Base-by-base conservation (phyloP, 441 rosid species). In the Populus hybrid region DNA sequence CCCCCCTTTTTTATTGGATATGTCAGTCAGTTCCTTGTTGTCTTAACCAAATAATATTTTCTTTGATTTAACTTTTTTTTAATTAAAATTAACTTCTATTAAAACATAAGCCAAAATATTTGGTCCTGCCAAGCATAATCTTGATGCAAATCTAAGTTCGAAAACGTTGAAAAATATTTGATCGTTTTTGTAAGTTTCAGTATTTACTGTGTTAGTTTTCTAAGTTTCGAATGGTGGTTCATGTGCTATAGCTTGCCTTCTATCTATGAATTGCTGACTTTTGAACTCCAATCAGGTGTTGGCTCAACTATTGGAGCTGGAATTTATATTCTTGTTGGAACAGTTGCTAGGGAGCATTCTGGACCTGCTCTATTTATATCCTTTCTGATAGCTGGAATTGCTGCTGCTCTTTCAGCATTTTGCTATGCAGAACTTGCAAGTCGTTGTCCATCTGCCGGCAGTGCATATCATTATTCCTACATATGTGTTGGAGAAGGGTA, bases 231-330 rank as follows among this genome's bases (percentile, higher is more conserved):
- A n/a, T 12, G 20, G 24, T 71, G 30, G 35, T 32, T 72, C 72
- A 8, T 69, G 28, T 34, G 40, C 30, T 82, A 21, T 10, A 20
- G 81, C 34, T 10, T 14, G 53, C 38, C 68, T 40, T 72, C 65
- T 9, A 10, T 53, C 4, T 72, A 20, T 36, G 69, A 59, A 30
- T 75, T 65, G 28, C 34, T 67, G 16, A 32, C 28, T 50, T 12
- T 35, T 57, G 34, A 69, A 69, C 53, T 66, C 34, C 67, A 76
- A 34, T 71, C 78, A 95, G 99, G 99, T 46, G 98, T 96, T 67
- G 98, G 99, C 75, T 88, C 99, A 69, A 96, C 99, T 4, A 93
- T 96, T 53, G 99, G 99, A 78, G 99, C 99, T 70, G 99, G 99
- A 79, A 98, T 96, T 65, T 96, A 96, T 86, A 92, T 96, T 82